These are phyloP conservation scores for Nematocida homosporus DNA, from an alignment of 371 early-diverging fungal genomes.

Conservation along the genomic window DNA sequence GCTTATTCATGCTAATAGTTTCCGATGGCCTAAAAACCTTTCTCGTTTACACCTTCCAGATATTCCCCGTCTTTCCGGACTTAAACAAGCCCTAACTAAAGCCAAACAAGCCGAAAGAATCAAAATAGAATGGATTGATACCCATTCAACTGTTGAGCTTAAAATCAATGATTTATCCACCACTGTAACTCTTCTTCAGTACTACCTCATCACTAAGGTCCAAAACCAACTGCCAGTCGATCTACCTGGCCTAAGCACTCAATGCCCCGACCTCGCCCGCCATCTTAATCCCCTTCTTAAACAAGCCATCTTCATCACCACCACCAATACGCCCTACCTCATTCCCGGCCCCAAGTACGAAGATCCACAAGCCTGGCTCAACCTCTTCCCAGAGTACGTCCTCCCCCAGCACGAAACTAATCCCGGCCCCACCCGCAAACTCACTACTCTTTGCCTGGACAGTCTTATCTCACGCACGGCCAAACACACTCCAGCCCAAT, in stretches of 20 bases:
- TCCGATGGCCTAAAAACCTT: slow-evolving; percentile 37
- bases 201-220: slow-evolving; percentile 19
- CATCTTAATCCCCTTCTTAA: slow-evolving; percentile 14
- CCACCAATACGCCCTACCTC: neutral
- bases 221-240: neutral
- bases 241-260: neutral
- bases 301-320: neutral
- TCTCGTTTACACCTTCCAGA: slow-evolving; percentile 5
- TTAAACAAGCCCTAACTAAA: neutral
- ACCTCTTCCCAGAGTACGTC: slow-evolving; percentile 21
- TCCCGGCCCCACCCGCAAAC: neutral
- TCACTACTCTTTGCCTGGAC: slow-evolving; percentile 3
- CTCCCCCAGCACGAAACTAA: neutral
- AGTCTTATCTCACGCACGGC: neutral
- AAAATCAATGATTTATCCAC: neutral
- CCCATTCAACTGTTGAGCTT: slow-evolving; percentile 36
- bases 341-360: neutral
- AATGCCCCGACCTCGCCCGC: neutral
- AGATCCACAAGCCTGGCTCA: slow-evolving; percentile 17
- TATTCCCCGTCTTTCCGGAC: slow-evolving; percentile 24
- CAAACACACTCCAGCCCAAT: neutral
- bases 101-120: slow-evolving; percentile 16
- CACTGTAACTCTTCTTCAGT: slow-evolving; percentile 33
- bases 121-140: slow-evolving; percentile 46
- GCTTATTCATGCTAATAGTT: slow-evolving; percentile 52